Conservation (phyloP, 1,139 yeast genomes). For the Barnettozyma hawaiiensis region DNA sequence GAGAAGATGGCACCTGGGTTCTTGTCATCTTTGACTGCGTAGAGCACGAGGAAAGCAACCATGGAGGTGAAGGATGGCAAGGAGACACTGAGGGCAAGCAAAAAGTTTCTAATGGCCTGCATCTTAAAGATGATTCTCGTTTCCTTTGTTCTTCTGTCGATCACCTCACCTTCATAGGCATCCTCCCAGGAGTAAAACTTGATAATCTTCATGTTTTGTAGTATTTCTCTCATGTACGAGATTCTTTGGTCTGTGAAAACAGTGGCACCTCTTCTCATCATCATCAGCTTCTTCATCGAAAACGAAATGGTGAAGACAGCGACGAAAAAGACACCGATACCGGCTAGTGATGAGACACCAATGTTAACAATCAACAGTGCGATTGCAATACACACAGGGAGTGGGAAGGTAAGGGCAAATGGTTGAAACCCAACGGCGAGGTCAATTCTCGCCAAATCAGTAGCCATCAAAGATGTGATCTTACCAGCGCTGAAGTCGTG, state of each 20-base stretch:
- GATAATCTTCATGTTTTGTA: constrained; percentile 46
- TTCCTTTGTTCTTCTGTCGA: constrained; percentile 42
- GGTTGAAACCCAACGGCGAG: constrained; percentile 71
- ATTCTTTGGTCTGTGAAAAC: constrained; percentile 47
- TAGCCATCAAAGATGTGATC: constrained; percentile 69
- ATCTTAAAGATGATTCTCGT: constrained; percentile 41
- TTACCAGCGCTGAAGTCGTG: constrained; percentile 59
- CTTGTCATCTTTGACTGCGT: constrained; percentile 44
- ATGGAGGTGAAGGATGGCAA: constrained; percentile 65
- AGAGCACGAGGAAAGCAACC: constrained; percentile 67
- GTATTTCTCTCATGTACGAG: constrained; percentile 44
- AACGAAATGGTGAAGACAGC: constrained; percentile 28
- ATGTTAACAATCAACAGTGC: constrained; percentile 62
- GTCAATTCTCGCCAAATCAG: constrained; percentile 77
- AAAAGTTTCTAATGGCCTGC: constrained; percentile 52
- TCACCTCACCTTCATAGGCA: constrained; percentile 45
- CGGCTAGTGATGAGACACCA: constrained; percentile 70
- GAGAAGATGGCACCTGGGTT: constrained; percentile 74
- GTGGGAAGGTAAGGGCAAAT: constrained; percentile 54
- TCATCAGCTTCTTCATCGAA: constrained; percentile 38
- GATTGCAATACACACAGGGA: constrained; percentile 53
- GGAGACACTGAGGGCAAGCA: constrained; percentile 52
- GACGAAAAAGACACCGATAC: constrained; percentile 48
- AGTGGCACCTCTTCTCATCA: constrained; percentile 41
- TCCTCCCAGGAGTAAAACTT: constrained; percentile 57